Evolutionary conservation across 768 basidiomycete genomes (phyloP).

Genomic region (Rhizopogon vinicolor): DNA sequence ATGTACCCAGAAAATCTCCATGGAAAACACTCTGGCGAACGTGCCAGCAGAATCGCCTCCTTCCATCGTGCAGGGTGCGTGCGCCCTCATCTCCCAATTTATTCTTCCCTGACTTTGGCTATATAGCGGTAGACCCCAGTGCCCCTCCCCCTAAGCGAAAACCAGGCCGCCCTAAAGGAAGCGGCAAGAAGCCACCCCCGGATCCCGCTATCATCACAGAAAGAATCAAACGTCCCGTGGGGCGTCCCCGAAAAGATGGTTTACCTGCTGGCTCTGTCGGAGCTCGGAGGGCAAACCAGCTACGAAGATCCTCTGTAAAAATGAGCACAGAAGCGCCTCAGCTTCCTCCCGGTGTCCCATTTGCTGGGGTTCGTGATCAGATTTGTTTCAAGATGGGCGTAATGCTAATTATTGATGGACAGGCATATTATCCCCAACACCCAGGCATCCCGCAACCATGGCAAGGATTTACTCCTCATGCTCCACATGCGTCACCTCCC

Average conservation of each 20-base stretch:
- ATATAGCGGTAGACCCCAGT: conserved; percentile 21
- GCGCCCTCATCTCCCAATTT: background rate
- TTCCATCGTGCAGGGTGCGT: conserved; percentile 22
- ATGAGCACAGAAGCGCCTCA: conserved; percentile 13
- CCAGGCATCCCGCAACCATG: conserved; percentile 27
- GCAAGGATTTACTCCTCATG: conserved; percentile 23
- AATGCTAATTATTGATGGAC: conserved; percentile 3
- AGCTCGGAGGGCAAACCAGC: conserved; percentile 37
- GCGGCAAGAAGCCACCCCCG: conserved; percentile 60
- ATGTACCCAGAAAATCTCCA: conserved; percentile 19
- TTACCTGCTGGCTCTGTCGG: conserved; percentile 71
- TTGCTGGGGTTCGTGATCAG: conserved; percentile 22
- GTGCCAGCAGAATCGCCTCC: conserved; percentile 22
- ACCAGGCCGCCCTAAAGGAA: conserved; percentile 76
- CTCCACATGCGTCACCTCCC: conserved; percentile 21
- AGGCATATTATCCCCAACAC: conserved; percentile 29
- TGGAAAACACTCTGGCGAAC: conserved; percentile 22
- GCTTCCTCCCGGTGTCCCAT: conserved; percentile 23
- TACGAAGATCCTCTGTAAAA: conserved; percentile 34
- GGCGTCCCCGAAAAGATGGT: conserved; percentile 77
- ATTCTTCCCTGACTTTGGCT: conserved; percentile 4
- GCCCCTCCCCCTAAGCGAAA: conserved; percentile 51
- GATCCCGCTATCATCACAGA: conserved; percentile 35
- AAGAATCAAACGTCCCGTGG: conserved; percentile 74
- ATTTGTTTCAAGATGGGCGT: background rate